A percentile compares a stretch with the other conserved stretches of the same genome.
Conservation (phyloP, 805 yeast species). For the Naumovozyma baii region DNA sequence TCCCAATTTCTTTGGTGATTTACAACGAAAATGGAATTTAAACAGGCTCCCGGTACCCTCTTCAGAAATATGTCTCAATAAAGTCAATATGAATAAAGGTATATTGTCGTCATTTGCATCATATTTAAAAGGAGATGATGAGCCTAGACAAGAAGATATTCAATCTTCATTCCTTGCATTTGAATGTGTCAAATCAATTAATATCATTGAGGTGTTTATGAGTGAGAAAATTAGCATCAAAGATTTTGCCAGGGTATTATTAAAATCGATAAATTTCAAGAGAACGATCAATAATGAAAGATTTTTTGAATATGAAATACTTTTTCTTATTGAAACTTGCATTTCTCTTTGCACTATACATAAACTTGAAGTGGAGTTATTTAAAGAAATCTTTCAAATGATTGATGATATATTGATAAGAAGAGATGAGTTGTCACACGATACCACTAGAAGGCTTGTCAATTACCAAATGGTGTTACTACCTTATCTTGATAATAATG, state of each 20-base stretch:
- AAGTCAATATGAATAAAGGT: slow-evolving; percentile 59
- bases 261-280: slow-evolving; percentile 30
- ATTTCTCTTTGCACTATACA: slow-evolving; percentile 21
- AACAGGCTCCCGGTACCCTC: slow-evolving; percentile 46
- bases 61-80: slow-evolving; percentile 55
- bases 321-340: slow-evolving; percentile 39
- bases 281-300: slow-evolving; percentile 25
- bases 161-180: slow-evolving; percentile 72
- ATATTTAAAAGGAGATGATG: slow-evolving; percentile 84
- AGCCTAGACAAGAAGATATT: slow-evolving; percentile 89
- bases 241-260: slow-evolving; percentile 26
- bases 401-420: slow-evolving; percentile 11
- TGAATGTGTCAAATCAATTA: slow-evolving; percentile 70
- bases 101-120: slow-evolving; percentile 82
- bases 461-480: slow-evolving; percentile 31
- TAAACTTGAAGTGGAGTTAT: slow-evolving; percentile 24
- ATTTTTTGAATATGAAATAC: slow-evolving; percentile 35
- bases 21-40: slow-evolving; percentile 47
- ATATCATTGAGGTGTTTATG: slow-evolving; percentile 42
- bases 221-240: slow-evolving; percentile 30
- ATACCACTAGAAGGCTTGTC: slow-evolving; percentile 18
- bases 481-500: slow-evolving; percentile 12
- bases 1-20: slow-evolving; percentile 51
- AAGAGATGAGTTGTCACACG: slow-evolving; percentile 9
- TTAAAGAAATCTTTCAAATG: neutral